A percentile compares a stretch with the other conserved stretches of the same genome.
Evolutionary conservation across 75 land plant genomes (phyloP).

Genomic region (Cunninghamia lanceolata): DNA sequence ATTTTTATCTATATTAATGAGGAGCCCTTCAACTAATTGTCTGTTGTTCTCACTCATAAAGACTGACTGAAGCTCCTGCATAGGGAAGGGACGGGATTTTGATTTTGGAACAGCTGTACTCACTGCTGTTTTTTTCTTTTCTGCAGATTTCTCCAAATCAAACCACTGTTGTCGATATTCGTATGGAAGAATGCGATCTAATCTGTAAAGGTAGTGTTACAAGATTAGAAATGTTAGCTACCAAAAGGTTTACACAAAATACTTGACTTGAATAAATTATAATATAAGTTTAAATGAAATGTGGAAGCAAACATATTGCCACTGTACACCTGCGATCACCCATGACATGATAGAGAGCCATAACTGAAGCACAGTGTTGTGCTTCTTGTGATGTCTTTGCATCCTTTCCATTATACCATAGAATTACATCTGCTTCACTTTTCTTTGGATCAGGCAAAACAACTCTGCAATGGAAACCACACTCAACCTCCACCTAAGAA

Average conservation of each 20-base stretch:
- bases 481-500: slow-evolving; percentile 28
- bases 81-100: slow-evolving; percentile 11
- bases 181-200: slow-evolving; percentile 34
- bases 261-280: neutral
- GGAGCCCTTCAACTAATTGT: slow-evolving; percentile 28
- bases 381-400: slow-evolving; percentile 27
- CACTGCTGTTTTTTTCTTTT: slow-evolving; percentile 13
- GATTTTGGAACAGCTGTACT: slow-evolving; percentile 18
- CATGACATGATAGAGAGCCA: slow-evolving; percentile 31
- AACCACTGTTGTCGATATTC: slow-evolving; percentile 37
- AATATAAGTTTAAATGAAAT: neutral
- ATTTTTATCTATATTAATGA: slow-evolving; percentile 9
- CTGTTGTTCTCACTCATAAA: slow-evolving; percentile 38
- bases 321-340: slow-evolving; percentile 30
- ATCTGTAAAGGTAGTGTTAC: slow-evolving; percentile 10
- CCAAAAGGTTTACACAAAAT: neutral
- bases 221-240: neutral
- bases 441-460: slow-evolving; percentile 36
- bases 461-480: slow-evolving; percentile 36
- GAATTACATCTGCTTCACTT: slow-evolving; percentile 32
- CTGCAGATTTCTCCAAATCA: slow-evolving; percentile 27
- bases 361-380: slow-evolving; percentile 30
- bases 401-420: slow-evolving; percentile 23
- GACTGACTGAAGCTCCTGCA: slow-evolving; percentile 33
- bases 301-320: neutral